Evolutionary conservation across 2,329 filamentous ascomycete genomes (phyloP).

Genomic region (Aureobasidium sp.): DNA sequence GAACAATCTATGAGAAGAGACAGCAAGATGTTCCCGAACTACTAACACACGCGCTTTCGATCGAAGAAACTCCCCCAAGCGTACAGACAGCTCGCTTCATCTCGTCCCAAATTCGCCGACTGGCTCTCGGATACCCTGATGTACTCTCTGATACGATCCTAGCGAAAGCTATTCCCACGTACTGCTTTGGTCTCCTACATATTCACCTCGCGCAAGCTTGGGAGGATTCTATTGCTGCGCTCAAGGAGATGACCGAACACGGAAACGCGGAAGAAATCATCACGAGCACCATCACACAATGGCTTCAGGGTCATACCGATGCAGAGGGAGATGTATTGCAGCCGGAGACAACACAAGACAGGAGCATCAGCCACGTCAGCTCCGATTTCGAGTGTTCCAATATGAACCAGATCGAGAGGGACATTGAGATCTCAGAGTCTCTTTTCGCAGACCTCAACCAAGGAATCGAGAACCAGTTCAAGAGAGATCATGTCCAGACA

Average conservation of each 20-base stretch:
- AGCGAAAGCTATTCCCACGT: constrained; percentile 64
- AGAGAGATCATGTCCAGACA: constrained; percentile 52
- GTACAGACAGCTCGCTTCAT: constrained; percentile 69
- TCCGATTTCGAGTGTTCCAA: constrained; percentile 85
- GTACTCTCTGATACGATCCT: constrained; percentile 56
- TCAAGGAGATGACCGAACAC: constrained; percentile 65
- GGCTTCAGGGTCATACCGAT: constrained; percentile 47
- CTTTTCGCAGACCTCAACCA: constrained; percentile 39
- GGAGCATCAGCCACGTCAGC: constrained; percentile 26
- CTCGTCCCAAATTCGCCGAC: constrained; percentile 76
- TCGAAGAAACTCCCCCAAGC: constrained; percentile 71
- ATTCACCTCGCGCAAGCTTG: constrained; percentile 78
- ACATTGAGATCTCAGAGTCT: constrained; percentile 4
- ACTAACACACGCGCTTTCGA: constrained; percentile 60
- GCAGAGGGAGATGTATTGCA: constrained; percentile 32
- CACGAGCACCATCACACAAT: constrained; percentile 64
- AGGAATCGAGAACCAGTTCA: constrained; percentile 55
- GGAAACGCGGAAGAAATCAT: constrained; percentile 66
- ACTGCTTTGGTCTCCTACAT: constrained; percentile 82
- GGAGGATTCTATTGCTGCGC: constrained; percentile 69
- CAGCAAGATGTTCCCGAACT: constrained; percentile 44
- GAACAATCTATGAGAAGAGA: constrained; percentile 46
- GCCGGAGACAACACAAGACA: constrained; percentile 2
- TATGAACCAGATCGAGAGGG: constrained; percentile 45
- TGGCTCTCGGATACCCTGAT: constrained; percentile 57